Base-by-base conservation (phyloP, 2,329 filamentous ascomycete genomes). In the Sporothrix euskadiensis region DNA sequence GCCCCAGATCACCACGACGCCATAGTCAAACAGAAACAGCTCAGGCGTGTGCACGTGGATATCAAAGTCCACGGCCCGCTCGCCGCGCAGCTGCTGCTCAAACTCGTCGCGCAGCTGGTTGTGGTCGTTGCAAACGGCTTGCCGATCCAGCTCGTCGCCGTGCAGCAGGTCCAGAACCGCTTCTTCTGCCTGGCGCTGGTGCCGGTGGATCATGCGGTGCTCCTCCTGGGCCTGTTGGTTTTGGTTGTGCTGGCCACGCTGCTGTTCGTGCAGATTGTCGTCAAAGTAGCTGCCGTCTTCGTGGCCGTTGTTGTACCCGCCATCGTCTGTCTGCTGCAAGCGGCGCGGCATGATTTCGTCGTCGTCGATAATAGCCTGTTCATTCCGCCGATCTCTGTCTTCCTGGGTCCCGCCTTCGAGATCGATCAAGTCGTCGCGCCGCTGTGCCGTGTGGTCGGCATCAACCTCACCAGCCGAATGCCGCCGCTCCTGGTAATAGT, bases 1-100 rank as follows among this genome's bases (percentile, higher is more conserved):
- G 77, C 96, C 96, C 96, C 96, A 99, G 80, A 98, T 94, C 16
- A 99, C 96, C 5, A 98, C 93, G 1, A 97, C 97, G 74, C 96
- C 96, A 79, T 99, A 99, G 80, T 98, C 93, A 79, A 98, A 99
- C 14, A 99, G 86, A 80, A 99, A 99, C 1, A 98, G 88, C 81
- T 99, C 96, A 0, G 96, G 94, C 0, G 92, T 97, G 81, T 98
- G 94, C 3, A 98, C 91, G 66, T 91, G 88, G 2, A 89, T 97
- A 79, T 98, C 94, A 75, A 98, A 93, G 80, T 97, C 93, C 5
- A 88, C 86, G 5, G 75, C 75, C 30, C 73, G 71, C 63, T 76
- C 76, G 52, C 72, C 71, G 5, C 74, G 72, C 70, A 73, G 69
- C 66, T 73, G 74, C 59, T 72, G 63, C 41, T 72, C 74, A 52